Evolutionary conservation across 1,284 basidiomycete species (phyloP), one percentile per base, ranked within the genome.

Genomic region (Phlebopus sp.): DNA sequence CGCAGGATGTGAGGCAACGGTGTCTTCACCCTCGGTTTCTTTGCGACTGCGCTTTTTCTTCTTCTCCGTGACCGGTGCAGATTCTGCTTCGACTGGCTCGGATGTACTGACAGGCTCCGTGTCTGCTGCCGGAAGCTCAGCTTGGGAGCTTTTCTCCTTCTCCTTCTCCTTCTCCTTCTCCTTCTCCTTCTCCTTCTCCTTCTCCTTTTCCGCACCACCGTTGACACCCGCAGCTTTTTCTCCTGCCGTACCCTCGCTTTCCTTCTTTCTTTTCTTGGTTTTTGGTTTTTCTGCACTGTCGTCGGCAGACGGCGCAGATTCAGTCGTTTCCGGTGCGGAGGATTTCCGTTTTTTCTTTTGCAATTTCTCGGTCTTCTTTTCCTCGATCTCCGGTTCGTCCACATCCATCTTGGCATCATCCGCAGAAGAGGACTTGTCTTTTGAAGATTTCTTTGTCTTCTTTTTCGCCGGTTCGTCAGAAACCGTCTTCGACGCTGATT

Each of bases 141-240:
- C 44, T 17, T 55, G 51, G 5, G 52, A 41, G 18, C 47, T 55
- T 51, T 67, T 60, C 54, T 57, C 57, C 43, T 61, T 58, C 44
- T 64, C 63, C 53, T 62, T 59, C n/a, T n/a, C n/a, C n/a, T n/a
- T n/a, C n/a, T n/a, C n/a, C n/a, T n/a, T n/a, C n/a, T n/a, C n/a
- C n/a, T n/a, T n/a, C n/a, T n/a, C n/a, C n/a, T n/a, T 55, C 51
- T 68, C 60, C 55, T 57, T 58, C 43, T 61, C 57, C 44, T 64
- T 63, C 53, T 62, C 59, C 49, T 68, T 69, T 47, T 52, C 53
- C 29, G 60, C 60, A 36, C 48, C 55, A 4, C 42, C 50, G 14
- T 40, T 46, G 18, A 50, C 45, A 6, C 34, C 19, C 4, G 37
- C 32, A 34, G 42, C 53, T 2, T 46, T 43, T 3, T 47, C 49